Evolutionary conservation across 441 rosid species (phyloP).

Genomic region (Corymbia calophylla): DNA sequence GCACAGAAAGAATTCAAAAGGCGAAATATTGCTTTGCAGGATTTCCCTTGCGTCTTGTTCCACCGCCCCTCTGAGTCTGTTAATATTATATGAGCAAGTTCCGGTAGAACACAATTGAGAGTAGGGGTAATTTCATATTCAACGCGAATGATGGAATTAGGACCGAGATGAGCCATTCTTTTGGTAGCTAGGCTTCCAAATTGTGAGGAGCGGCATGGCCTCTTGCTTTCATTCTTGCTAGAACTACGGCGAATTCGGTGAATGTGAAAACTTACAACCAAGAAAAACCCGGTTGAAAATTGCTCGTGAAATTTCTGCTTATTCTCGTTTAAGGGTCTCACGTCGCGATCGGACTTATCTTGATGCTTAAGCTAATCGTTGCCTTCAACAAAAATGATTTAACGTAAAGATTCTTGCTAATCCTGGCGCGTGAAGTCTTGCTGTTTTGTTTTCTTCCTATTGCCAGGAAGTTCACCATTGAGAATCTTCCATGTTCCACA

Average conservation of each 20-base stretch:
- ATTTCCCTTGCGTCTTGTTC: neutral
- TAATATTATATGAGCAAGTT: neutral
- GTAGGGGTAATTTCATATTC: neutral
- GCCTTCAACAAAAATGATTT: neutral
- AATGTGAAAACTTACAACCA: neutral
- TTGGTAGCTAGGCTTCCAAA: neutral
- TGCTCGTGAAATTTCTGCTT: neutral
- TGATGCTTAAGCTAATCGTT: neutral
- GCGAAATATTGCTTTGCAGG: neutral
- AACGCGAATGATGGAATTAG: neutral
- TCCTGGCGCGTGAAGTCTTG: neutral
- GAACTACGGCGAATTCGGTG: neutral
- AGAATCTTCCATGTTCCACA: neutral
- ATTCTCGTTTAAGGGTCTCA: neutral
- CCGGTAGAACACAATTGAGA: neutral
- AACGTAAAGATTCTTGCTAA: neutral
- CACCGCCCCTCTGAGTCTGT: neutral
- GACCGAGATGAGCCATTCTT: neutral
- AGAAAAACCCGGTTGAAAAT: neutral
- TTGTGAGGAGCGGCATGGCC: neutral
- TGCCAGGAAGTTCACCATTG: neutral
- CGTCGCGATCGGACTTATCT: neutral
- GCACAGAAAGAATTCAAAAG: neutral
- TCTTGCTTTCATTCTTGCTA: neutral
- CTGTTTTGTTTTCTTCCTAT: neutral